These are phyloP conservation scores for Nannochloropsis salina DNA, from an alignment of 108 stramenopile genomes.

Conservation along the genomic window DNA sequence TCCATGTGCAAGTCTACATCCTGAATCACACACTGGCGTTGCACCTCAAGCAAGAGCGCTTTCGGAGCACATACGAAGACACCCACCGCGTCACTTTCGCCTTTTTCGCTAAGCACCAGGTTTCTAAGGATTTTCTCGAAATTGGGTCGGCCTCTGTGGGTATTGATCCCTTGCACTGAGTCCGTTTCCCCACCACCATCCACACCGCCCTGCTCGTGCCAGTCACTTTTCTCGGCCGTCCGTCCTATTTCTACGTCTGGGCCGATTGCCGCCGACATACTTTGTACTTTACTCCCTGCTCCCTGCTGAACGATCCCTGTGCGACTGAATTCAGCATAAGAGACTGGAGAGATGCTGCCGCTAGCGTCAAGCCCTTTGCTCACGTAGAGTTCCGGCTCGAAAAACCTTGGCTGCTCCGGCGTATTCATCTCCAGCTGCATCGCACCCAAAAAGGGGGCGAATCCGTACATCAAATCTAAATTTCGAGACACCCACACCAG, in stretches of 20 bases:
- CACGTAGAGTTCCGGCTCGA: background rate
- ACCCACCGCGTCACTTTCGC: background rate
- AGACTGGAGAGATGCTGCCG: background rate
- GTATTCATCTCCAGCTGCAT: background rate
- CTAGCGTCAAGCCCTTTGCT: background rate
- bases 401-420: background rate
- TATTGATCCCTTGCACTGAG: background rate
- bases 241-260: background rate
- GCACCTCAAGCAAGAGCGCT: background rate
- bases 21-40: background rate
- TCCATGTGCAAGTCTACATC: background rate
- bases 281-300: background rate
- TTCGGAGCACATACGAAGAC: background rate
- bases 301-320: background rate
- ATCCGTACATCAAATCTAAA: background rate
- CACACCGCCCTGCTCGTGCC: background rate
- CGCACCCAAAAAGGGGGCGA: background rate
- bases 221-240: background rate
- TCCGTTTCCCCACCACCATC: background rate
- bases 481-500: background rate
- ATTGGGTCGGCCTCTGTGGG: background rate
- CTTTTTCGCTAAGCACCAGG: background rate
- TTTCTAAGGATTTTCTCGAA: background rate
- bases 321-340: no score
- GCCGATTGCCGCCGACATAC: no score